Conservation (phyloP, 1,284 basidiomycete species). For the Cystobasidium slooffiae region DNA sequence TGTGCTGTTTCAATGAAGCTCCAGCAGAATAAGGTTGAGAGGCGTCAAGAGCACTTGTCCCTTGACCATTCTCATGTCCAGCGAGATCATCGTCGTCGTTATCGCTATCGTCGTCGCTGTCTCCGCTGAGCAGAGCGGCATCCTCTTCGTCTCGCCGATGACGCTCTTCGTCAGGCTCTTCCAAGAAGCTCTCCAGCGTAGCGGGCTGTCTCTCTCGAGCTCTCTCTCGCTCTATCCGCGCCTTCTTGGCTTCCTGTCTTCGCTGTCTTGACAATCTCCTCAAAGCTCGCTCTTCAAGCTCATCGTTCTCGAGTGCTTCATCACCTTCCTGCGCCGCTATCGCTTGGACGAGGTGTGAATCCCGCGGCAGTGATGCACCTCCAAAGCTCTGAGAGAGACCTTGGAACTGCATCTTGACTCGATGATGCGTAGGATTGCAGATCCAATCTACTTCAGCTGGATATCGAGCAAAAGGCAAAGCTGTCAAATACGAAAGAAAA, state of each 20-base stretch:
- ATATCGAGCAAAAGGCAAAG: too few species aligned
- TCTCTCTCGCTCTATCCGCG: constrained; percentile 12
- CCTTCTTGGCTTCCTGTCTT: constrained; percentile 8
- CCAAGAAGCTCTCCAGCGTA: constrained; percentile 20
- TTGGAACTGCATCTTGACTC: constrained; percentile 42
- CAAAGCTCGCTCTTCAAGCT: constrained; percentile 35
- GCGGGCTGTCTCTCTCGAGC: constrained; percentile 17
- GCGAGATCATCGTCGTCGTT: constrained; percentile 17
- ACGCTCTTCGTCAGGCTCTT: constrained; percentile 18
- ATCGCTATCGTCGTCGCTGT: constrained; percentile 26
- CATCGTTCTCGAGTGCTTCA: constrained; percentile 16
- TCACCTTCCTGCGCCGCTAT: constrained; percentile 26
- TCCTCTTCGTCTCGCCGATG: constrained; percentile 5
- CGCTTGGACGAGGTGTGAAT: constrained; percentile 29
- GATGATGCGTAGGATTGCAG: too few species aligned
- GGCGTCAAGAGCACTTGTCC: not conserved
- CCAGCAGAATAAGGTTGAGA: constrained; percentile 1
- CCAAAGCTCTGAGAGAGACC: constrained; percentile 26
- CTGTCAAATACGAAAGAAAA: too few species aligned
- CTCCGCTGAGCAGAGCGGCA: constrained; percentile 11
- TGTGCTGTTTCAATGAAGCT: not conserved
- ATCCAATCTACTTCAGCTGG: not conserved
- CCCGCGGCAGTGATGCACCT: constrained; percentile 22
- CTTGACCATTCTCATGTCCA: not conserved
- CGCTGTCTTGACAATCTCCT: not conserved